phyloP scores from a whole-genome alignment of 2,329 filamentous ascomycete genomes.

The Pyrenochaeta sp. region DNA sequence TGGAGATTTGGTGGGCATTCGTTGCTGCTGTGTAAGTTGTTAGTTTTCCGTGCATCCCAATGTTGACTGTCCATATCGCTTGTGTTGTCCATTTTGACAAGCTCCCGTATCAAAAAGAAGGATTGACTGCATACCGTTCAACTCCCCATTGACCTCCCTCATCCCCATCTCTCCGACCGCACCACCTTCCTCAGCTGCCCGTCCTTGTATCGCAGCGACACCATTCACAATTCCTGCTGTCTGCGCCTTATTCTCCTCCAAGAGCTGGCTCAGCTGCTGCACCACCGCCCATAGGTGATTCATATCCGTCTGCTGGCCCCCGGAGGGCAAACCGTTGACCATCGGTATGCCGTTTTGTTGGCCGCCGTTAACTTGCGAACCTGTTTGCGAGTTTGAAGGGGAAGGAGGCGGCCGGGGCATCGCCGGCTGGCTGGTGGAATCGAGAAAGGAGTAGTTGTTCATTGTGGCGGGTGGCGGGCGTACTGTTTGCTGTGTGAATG shows the following conservation, averaged over 20 bases:
- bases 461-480: conserved; percentile 27
- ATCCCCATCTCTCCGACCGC: conserved; percentile 27
- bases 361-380: conserved; percentile 42
- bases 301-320: conserved; percentile 54
- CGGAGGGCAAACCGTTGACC: conserved; percentile 50
- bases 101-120: background rate
- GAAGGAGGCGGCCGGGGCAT: conserved; percentile 46
- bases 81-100: background rate
- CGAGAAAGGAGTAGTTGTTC: conserved; percentile 51
- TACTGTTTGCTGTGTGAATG: conserved; percentile 13
- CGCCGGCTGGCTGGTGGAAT: conserved; percentile 20
- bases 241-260: conserved; percentile 52
- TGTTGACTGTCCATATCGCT: background rate
- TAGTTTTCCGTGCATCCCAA: conserved; percentile 3
- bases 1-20: conserved; percentile 40
- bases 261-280: conserved; percentile 50
- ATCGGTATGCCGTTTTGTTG: conserved; percentile 48
- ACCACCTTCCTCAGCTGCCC: conserved; percentile 47
- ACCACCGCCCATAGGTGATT: conserved; percentile 53
- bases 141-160: conserved; percentile 47
- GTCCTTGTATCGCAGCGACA: conserved; percentile 48
- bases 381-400: conserved; percentile 38
- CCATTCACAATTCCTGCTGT: conserved; percentile 49
- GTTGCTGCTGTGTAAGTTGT: conserved; percentile 34
- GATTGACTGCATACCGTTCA: conserved; percentile 34